These are phyloP conservation scores for Geotrichum fermentans DNA, from an alignment of 1,139 yeast genomes.

Conservation along the genomic window DNA sequence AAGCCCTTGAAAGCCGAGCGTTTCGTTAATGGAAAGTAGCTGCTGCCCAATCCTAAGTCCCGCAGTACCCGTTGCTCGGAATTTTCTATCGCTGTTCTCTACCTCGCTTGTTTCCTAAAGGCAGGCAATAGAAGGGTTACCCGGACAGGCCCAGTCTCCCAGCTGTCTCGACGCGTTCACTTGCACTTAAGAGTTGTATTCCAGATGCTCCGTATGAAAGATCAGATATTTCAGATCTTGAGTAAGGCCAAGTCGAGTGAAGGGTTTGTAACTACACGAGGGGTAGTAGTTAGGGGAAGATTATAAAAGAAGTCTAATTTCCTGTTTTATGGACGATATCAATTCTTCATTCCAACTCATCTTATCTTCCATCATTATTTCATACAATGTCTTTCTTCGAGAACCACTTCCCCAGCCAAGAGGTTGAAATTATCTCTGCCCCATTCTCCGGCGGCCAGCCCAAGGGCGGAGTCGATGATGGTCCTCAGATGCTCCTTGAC, in stretches of 20 bases:
- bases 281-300: too few relatives aligned
- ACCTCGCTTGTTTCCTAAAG: conserved; percentile 9
- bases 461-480: conserved; percentile 86
- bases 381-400: conserved; percentile 18
- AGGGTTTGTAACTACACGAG: too few relatives aligned
- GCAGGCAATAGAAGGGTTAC: conserved; percentile 16
- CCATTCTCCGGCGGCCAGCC: conserved; percentile 98
- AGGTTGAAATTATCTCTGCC: conserved; percentile 54
- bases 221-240: background rate
- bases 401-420: conserved; percentile 23
- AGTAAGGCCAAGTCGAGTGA: too few relatives aligned
- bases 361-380: background rate
- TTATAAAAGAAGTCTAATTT: too few relatives aligned
- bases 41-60: too few relatives aligned
- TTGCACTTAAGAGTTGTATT: conserved; percentile 16
- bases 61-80: too few relatives aligned
- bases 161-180: conserved; percentile 14
- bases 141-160: too few relatives aligned
- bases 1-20: too few relatives aligned
- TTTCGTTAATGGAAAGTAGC: too few relatives aligned
- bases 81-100: too few relatives aligned
- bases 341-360: background rate
- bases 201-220: background rate
- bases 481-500: conserved; percentile 75
- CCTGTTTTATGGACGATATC: too few relatives aligned